phyloP scores from a whole-genome alignment of 495 filamentous ascomycete species.

The Penicillium daleae region DNA sequence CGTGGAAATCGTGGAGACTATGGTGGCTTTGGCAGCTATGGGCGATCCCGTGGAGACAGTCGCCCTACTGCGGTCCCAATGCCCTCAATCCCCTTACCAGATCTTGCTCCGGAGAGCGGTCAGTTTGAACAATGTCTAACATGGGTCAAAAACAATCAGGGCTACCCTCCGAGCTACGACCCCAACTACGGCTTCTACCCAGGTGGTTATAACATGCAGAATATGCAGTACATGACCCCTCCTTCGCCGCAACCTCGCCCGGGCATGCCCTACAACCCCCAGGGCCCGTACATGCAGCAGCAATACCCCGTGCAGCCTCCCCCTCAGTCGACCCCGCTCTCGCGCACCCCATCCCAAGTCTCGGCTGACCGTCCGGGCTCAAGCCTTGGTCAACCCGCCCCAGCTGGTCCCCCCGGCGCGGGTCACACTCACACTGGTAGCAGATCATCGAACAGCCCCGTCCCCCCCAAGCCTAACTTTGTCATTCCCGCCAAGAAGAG shows the following conservation, averaged over 20 bases:
- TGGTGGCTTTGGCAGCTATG: not conserved
- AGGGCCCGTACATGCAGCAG: slow-evolving; percentile 50
- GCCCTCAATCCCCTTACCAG: slow-evolving; percentile 32
- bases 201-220: slow-evolving; percentile 50
- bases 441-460: slow-evolving; percentile 58
- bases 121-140: slow-evolving; percentile 79
- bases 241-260: slow-evolving; percentile 55
- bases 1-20: not conserved
- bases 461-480: slow-evolving; percentile 52
- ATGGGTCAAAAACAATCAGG: slow-evolving; percentile 57
- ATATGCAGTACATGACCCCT: slow-evolving; percentile 53
- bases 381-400: slow-evolving; percentile 72
- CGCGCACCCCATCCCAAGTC: slow-evolving; percentile 80
- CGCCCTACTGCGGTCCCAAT: not conserved
- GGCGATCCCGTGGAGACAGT: not conserved
- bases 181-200: slow-evolving; percentile 54
- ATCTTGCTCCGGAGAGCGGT: slow-evolving; percentile 70
- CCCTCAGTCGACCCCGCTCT: slow-evolving; percentile 69
- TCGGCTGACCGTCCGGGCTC: slow-evolving; percentile 78
- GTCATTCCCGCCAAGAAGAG: slow-evolving; percentile 65
- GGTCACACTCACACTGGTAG: slow-evolving; percentile 62
- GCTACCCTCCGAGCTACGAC: slow-evolving; percentile 46
- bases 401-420: slow-evolving; percentile 59
- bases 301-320: slow-evolving; percentile 59
- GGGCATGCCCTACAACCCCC: slow-evolving; percentile 56